Base-by-base conservation (phyloP, 345 rosid species). In the Arabidopsis arenosa region DNA sequence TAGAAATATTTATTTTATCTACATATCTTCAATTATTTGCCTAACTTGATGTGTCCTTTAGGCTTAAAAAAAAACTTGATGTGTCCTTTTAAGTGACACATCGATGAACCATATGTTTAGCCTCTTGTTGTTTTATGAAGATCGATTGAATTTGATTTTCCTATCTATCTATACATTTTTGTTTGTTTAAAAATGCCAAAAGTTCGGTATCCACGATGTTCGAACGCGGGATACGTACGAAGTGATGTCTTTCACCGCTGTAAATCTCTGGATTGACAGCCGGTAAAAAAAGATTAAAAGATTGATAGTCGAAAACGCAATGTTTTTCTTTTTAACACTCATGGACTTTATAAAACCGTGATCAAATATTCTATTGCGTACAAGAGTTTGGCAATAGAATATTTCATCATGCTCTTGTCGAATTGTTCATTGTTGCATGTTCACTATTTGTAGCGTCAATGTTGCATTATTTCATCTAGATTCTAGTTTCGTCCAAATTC, bases 21-120 rank as follows among this genome's bases (percentile, higher is more conserved):
- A 75, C 37, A 23, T n/a, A 75, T 48, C 71, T 35, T 67, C 73
- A 68, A 67, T 75, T 58, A 75, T 75, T 30, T 52, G 76, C 21
- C 62, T 15, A 58, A 39, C 53, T 57, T 66, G 79, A 75, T 58
- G 53, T 37, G 21, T 45, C 65, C 65, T 23, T 21, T 52, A 40
- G 33, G 53, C 1, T 12, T 52, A 40, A 52, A 53, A 30, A 53
- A 12, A 62, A 11, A 7, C 33, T 18, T 32, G 15, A 54, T 73
- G 30, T 64, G 71, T 65, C 72, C 15, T 44, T 14, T 39, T 28
- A 75, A 37, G 66, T 58, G 73, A 66, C 73, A 66, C 72, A 66
- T 74, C 15, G n/a, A 75, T 56, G 49, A 66, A 67, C 14, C n/a
- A 64, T 67, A 66, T 12, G 39, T 7, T 28, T 48, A 36, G 45